Conservation (phyloP, 768 basidiomycete species). For the Leccinum imitatum region DNA sequence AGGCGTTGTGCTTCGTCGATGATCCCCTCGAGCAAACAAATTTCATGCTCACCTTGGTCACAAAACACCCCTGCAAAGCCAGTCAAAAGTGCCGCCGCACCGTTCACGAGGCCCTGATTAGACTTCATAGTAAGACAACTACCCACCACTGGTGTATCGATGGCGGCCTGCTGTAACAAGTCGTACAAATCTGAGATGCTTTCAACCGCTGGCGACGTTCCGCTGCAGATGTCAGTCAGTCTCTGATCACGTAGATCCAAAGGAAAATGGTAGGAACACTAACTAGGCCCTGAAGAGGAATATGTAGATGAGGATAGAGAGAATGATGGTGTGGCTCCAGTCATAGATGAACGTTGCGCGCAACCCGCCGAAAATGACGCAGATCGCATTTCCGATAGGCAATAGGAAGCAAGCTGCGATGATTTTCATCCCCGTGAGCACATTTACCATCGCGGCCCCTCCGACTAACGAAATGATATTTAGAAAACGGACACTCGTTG, state of each 20-base stretch:
- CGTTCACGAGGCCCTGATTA: constrained; percentile 44
- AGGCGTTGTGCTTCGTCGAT: constrained; percentile 3
- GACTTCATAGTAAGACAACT: constrained; percentile 60
- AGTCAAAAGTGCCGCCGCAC: constrained; percentile 36
- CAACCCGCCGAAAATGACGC: constrained; percentile 42
- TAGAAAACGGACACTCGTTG: not conserved
- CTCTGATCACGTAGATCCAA: not conserved
- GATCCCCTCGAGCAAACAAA: not conserved
- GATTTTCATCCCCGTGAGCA: constrained; percentile 46
- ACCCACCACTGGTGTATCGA: constrained; percentile 46
- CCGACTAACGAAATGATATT: constrained; percentile 33
- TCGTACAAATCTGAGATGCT: constrained; percentile 44
- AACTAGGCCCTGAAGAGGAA: constrained; percentile 36
- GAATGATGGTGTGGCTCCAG: constrained; percentile 45
- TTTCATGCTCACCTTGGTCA: constrained; percentile 42
- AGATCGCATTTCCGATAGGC: constrained; percentile 45
- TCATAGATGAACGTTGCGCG: constrained; percentile 47
- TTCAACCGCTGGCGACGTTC: constrained; percentile 38
- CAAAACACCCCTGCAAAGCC: constrained; percentile 51
- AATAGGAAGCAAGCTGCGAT: constrained; percentile 46
- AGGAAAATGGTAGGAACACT: constrained; percentile 7
- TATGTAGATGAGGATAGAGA: constrained; percentile 41
- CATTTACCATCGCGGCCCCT: constrained; percentile 45
- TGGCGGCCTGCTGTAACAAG: constrained; percentile 45
- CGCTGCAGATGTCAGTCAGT: constrained; percentile 22